Conservation (phyloP, 2,329 filamentous ascomycete species). For the Penicillium sp. region DNA sequence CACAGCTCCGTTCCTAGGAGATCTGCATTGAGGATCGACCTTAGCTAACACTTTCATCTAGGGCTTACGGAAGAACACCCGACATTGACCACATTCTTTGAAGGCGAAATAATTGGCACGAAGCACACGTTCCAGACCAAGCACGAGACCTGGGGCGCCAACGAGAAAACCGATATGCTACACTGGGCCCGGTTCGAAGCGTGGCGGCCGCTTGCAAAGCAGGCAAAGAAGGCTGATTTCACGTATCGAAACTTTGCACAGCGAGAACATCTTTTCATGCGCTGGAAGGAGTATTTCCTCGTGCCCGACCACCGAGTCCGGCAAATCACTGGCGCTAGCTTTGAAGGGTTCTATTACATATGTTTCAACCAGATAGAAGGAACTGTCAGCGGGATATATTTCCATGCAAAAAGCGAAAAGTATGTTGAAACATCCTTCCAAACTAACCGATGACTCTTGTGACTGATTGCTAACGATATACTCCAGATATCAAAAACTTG, state of each 20-base stretch:
- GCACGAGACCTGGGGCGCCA: constrained; percentile 87
- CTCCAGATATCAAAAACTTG: constrained; percentile 80
- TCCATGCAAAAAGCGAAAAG: constrained; percentile 97
- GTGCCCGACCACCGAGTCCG: constrained; percentile 91
- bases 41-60: constrained; percentile 34
- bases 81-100: constrained; percentile 96
- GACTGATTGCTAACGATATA: neutral
- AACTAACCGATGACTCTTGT: neutral
- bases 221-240: constrained; percentile 56
- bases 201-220: constrained; percentile 72
- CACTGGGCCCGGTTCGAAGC: constrained; percentile 91
- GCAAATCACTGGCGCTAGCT: constrained; percentile 90
- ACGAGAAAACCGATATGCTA: constrained; percentile 81
- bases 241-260: constrained; percentile 68
- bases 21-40: neutral
- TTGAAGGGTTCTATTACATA: constrained; percentile 98
- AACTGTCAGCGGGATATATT: constrained; percentile 89
- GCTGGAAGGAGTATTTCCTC: constrained; percentile 98
- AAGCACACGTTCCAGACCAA: constrained; percentile 93
- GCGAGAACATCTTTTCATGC: constrained; percentile 91
- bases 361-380: constrained; percentile 93
- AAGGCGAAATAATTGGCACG: constrained; percentile 93
- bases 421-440: constrained; percentile 33
- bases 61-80: constrained; percentile 93
- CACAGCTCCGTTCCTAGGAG: neutral